phyloP scores from a whole-genome alignment of 2,329 filamentous ascomycete genomes.

The Hypoxylon sp. region DNA sequence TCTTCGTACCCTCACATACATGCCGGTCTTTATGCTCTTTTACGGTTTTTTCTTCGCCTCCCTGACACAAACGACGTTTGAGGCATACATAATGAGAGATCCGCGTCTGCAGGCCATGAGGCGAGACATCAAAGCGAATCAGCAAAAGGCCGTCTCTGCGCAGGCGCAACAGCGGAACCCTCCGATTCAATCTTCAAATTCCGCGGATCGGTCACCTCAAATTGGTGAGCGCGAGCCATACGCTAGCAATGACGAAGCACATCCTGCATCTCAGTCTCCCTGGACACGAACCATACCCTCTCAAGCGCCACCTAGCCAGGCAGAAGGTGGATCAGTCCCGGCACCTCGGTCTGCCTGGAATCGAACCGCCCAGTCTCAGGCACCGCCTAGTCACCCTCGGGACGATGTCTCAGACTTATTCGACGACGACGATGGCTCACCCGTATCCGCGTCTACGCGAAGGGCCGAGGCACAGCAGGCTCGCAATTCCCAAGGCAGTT shows the following conservation, averaged over 20 bases:
- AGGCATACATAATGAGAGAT: constrained; percentile 45
- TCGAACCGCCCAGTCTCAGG: constrained; percentile 16
- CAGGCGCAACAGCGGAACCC: constrained; percentile 4
- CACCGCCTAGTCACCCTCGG: constrained; percentile 9
- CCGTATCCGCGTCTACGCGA: constrained; percentile 52
- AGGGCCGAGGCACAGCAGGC: constrained; percentile 39
- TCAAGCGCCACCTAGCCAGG: constrained; percentile 15
- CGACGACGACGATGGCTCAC: constrained; percentile 58
- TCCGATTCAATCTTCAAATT: constrained; percentile 1
- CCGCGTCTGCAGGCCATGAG: constrained; percentile 44
- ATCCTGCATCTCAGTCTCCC: constrained; percentile 19
- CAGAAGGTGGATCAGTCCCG: constrained; percentile 5
- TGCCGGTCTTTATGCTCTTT: constrained; percentile 43
- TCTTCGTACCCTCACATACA: constrained; percentile 53
- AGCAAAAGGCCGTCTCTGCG: neutral
- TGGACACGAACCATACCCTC: constrained; percentile 23
- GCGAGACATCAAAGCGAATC: constrained; percentile 37
- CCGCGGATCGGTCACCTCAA: constrained; percentile 2
- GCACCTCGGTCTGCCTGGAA: constrained; percentile 28
- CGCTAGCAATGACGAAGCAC: constrained; percentile 11
- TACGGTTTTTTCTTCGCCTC: constrained; percentile 49
- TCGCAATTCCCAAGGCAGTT: constrained; percentile 45
- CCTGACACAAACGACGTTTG: constrained; percentile 44
- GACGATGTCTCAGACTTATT: constrained; percentile 43
- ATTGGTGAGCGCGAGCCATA: constrained; percentile 19